phyloP scores from a whole-genome alignment of 176 grass and related monocot species.

The Alloteropsis semialata region DNA sequence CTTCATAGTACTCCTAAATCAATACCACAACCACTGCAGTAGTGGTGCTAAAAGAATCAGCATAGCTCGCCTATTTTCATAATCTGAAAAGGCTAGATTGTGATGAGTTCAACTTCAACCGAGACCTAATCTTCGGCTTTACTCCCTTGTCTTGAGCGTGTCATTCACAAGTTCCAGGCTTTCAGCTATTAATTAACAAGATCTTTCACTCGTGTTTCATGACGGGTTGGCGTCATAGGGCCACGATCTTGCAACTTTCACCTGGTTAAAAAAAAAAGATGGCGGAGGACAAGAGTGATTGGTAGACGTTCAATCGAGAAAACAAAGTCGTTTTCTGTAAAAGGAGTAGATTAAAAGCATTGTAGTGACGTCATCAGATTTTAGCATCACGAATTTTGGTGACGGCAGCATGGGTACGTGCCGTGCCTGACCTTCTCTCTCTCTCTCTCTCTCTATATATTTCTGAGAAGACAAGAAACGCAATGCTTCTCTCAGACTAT shows the following conservation, averaged over 20 bases:
- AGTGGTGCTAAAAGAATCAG: not conserved
- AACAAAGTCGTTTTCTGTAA: not conserved
- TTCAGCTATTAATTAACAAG: not conserved
- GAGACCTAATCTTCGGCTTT: not conserved
- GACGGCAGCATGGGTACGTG: not conserved
- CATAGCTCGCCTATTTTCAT: not conserved
- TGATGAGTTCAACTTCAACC: not conserved
- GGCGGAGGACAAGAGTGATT: not conserved
- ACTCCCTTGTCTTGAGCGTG: not conserved
- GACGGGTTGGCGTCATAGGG: not conserved
- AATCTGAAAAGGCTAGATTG: not conserved
- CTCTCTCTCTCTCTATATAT: no score
- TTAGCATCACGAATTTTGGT: not conserved
- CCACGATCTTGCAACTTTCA: not conserved
- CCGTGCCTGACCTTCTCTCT: no score
- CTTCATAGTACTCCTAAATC: not conserved
- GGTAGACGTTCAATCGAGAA: conserved; percentile 4
- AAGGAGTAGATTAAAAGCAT: not conserved
- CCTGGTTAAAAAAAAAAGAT: not conserved
- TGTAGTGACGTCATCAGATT: not conserved
- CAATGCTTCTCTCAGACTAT: not conserved
- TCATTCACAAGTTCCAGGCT: not conserved
- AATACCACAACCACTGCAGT: not conserved
- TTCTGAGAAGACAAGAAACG: not conserved
- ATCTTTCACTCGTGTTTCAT: conserved; percentile 2